These are phyloP conservation scores for Dactylellina drechsleri DNA, from an alignment of 2,329 filamentous ascomycete genomes.

Conservation along the genomic window DNA sequence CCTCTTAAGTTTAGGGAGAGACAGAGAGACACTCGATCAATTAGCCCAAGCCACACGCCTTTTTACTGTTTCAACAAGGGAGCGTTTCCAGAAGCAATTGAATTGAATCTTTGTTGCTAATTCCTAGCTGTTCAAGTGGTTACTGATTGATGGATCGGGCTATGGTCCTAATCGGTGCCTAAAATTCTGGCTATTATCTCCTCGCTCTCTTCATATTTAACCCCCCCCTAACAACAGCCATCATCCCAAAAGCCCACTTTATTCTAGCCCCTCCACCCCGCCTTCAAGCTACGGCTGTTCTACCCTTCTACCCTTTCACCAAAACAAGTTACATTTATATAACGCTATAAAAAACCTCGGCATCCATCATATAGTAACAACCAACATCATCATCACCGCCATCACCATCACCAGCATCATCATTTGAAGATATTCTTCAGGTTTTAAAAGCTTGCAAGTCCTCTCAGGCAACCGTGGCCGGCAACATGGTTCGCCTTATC, in stretches of 20 bases:
- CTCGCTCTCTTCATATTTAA: slow-evolving; percentile 13
- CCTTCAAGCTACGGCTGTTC: too few relatives aligned
- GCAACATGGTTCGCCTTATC: slow-evolving; percentile 54
- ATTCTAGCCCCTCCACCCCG: slow-evolving; percentile 3
- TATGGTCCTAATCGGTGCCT: slow-evolving; percentile 18
- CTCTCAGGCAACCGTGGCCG: slow-evolving; percentile 49
- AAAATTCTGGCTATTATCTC: slow-evolving; percentile 13
- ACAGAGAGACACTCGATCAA: background rate
- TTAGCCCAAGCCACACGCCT: too few relatives aligned
- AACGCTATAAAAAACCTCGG: too few relatives aligned
- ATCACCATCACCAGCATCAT: too few relatives aligned
- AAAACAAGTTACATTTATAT: too few relatives aligned
- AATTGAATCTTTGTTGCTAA: background rate
- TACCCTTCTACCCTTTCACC: too few relatives aligned
- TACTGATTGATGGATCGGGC: background rate
- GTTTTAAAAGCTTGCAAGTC: background rate
- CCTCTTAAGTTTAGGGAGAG: too few relatives aligned
- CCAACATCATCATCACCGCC: too few relatives aligned
- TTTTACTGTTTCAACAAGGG: too few relatives aligned
- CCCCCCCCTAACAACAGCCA: slow-evolving; percentile 4
- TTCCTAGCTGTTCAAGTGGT: background rate
- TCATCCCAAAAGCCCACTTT: background rate
- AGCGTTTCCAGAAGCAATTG: background rate
- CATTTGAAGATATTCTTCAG: background rate
- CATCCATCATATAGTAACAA: too few relatives aligned